Base-by-base conservation (phyloP, 345 rosid species). In the Conringia planisiliqua region DNA sequence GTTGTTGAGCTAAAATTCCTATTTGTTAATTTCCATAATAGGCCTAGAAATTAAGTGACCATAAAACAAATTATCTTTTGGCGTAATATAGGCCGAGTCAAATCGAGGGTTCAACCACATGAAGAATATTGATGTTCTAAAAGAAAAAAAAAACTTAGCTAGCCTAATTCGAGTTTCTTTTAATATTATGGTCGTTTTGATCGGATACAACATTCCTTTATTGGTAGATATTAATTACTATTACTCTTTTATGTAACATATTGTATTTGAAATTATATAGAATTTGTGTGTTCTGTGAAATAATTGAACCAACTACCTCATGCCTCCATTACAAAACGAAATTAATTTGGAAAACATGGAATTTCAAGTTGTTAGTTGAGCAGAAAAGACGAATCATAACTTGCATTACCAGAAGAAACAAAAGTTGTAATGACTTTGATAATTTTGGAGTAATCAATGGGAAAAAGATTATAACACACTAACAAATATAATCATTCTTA, bases 391-490 rank as follows among this genome's bases (percentile, higher is more conserved):
- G 61, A 58, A 66, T 59, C 62, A 68, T 40, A 52, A 14, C 13
- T 40, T 61, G 12, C 47, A 68, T 22, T 16, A 68, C 27, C 6
- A n/a, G 60, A 59, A 74, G 72, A 66, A 66, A 74, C 66, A 44
- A 65, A 65, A 65, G 78, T 73, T 73, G 71, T 73, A 58, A 65
- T 42, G 66, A 74, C 66, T 64, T 62, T 51, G 26, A 1, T 30
- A 29, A 52, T 5, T 12, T 72, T 72, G 13, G 44, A 18, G 52
- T 72, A 38, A 38, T 62, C 39, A 33, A 11, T 10, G 65, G 54
- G 59, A 22, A 51, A 17, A 4, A 24, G 9, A 38, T 55, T 18
- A 59, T 35, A 48, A 33, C 42, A 57, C 3, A 4, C 20, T 29
- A 26, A 27, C 40, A 18, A 48, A 62, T 52, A 63, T 35, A 73